Conservation (phyloP, 1,284 basidiomycete species). For the Xanthoconium separans region DNA sequence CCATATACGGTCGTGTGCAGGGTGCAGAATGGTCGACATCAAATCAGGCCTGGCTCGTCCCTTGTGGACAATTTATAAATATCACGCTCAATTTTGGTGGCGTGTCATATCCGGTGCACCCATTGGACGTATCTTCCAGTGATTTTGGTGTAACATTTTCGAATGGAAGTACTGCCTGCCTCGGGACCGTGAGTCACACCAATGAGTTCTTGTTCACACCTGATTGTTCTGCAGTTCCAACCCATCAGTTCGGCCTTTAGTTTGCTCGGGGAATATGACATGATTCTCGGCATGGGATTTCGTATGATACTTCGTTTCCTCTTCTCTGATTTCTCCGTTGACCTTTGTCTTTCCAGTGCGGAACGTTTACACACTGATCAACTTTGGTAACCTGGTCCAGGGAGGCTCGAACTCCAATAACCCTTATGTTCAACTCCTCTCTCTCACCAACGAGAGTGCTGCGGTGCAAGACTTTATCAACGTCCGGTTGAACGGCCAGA, state of each 20-base stretch:
- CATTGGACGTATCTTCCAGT: slow-evolving; percentile 67
- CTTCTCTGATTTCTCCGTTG: background rate
- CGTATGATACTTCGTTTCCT: slow-evolving; percentile 41
- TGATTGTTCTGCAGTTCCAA: slow-evolving; percentile 55
- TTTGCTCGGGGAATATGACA: slow-evolving; percentile 72
- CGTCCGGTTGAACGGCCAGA: slow-evolving; percentile 47
- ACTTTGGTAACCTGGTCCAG: slow-evolving; percentile 56
- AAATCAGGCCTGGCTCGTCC: slow-evolving; percentile 66
- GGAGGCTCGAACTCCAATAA: slow-evolving; percentile 36
- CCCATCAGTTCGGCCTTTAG: slow-evolving; percentile 79
- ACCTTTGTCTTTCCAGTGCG: slow-evolving; percentile 50
- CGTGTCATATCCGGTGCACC: slow-evolving; percentile 64
- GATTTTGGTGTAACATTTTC: slow-evolving; percentile 57
- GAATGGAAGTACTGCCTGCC: slow-evolving; percentile 61
- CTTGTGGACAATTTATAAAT: slow-evolving; percentile 70
- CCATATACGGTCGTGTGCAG: slow-evolving; percentile 76
- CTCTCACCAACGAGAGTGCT: slow-evolving; percentile 42
- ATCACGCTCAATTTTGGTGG: slow-evolving; percentile 72
- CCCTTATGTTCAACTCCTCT: slow-evolving; percentile 58
- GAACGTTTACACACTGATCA: slow-evolving; percentile 60
- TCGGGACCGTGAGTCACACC: slow-evolving; percentile 58
- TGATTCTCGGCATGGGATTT: slow-evolving; percentile 81
- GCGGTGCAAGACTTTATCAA: slow-evolving; percentile 57
- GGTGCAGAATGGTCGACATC: slow-evolving; percentile 65
- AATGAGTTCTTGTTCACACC: background rate